Evolutionary conservation across 1,284 basidiomycete species (phyloP).

Genomic region (Ceratobasidium sp.): DNA sequence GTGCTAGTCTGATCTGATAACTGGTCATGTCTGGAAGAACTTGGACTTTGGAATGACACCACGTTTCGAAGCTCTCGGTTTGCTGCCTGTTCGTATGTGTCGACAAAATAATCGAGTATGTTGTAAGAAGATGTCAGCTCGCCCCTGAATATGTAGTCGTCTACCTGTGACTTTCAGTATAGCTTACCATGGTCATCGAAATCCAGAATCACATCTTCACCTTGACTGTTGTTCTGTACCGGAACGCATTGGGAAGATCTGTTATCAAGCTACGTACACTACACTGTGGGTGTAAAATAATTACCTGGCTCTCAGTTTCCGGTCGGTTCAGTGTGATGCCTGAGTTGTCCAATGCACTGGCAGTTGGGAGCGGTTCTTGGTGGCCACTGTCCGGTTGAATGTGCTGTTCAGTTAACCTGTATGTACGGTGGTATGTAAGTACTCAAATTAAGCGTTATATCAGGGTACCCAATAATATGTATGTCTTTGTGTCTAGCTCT

Average conservation of each 20-base stretch:
- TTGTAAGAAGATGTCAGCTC: background rate
- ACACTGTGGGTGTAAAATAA: too few relatives aligned
- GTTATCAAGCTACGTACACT: too few relatives aligned
- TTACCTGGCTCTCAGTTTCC: background rate
- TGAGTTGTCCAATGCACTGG: too few relatives aligned
- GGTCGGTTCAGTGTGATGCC: too few relatives aligned
- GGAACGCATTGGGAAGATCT: too few relatives aligned
- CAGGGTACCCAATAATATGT: too few relatives aligned
- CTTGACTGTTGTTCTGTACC: background rate
- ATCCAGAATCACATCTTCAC: background rate
- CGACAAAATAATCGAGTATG: slow-evolving; percentile 21
- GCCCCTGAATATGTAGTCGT: slow-evolving; percentile 17
- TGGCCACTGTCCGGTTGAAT: too few relatives aligned
- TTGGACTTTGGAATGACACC: too few relatives aligned
- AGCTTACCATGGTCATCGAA: background rate
- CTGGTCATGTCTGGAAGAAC: background rate
- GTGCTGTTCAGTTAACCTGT: too few relatives aligned
- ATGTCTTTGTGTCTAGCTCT: background rate
- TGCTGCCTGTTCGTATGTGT: slow-evolving; percentile 11
- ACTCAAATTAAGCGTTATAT: too few relatives aligned
- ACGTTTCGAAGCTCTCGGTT: background rate
- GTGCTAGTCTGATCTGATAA: background rate
- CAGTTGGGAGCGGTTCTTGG: too few relatives aligned
- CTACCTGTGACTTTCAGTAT: slow-evolving; percentile 7
- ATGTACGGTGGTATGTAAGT: too few relatives aligned